A percentile compares a stretch with the other conserved stretches of the same genome.
These are phyloP conservation scores for Botrytis fabae DNA, from an alignment of 2,329 filamentous ascomycete species.

Conservation along the genomic window DNA sequence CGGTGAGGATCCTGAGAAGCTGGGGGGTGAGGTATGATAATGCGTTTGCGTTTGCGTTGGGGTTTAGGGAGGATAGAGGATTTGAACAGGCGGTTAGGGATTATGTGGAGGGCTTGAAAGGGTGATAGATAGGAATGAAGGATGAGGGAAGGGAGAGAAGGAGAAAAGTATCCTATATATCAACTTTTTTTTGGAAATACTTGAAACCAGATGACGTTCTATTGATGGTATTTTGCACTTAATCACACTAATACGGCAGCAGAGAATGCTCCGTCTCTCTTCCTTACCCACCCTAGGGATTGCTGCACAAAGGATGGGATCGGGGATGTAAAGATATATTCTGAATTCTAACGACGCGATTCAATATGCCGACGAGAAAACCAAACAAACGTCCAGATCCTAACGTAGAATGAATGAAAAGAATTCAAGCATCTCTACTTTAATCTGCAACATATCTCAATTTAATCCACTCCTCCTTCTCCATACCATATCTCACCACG, in stretches of 20 bases:
- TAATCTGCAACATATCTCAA: too few species aligned
- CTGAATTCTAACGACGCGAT: neutral
- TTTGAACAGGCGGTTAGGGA: constrained; percentile 58
- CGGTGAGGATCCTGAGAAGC: constrained; percentile 59
- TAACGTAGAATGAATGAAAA: too few species aligned
- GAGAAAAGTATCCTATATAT: neutral
- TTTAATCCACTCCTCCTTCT: too few species aligned
- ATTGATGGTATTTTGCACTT: neutral
- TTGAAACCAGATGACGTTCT: neutral
- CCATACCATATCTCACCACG: too few species aligned
- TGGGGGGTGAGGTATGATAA: constrained; percentile 61
- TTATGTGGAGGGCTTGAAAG: constrained; percentile 43
- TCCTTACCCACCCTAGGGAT: rapidly evolving
- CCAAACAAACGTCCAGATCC: too few species aligned
- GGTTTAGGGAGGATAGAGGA: constrained; percentile 52
- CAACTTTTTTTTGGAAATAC: neutral
- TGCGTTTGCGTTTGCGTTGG: constrained; percentile 50
- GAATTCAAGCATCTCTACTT: too few species aligned
- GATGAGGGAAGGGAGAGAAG: neutral
- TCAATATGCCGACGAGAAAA: neutral
- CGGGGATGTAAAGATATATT: neutral
- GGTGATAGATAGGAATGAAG: neutral
- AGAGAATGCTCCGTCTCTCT: rapidly evolving
- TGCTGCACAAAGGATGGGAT: neutral
- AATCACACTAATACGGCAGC: neutral